A percentile compares a stretch with the other conserved stretches of the same genome.
Evolutionary conservation across 2,329 filamentous ascomycete genomes (phyloP).

Genomic region (Sordariomycetes sp.): DNA sequence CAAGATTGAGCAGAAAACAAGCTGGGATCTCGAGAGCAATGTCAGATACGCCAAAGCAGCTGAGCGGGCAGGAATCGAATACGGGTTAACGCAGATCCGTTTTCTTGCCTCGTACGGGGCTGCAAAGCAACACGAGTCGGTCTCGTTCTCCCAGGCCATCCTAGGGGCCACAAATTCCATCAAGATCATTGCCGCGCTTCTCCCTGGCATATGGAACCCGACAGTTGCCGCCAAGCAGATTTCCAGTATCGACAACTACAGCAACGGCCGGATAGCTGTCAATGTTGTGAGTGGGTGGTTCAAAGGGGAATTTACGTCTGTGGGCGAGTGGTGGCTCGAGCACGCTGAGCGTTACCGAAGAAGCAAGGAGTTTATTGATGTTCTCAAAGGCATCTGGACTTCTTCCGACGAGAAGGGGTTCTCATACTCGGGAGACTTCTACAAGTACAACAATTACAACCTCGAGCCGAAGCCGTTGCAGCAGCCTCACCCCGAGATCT

Average conservation of each 20-base stretch:
- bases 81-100: conserved; percentile 40
- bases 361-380: conserved; percentile 39
- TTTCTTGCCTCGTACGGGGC: conserved; percentile 42
- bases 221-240: conserved; percentile 43
- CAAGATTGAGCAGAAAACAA: conserved; percentile 39
- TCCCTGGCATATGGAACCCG: conserved; percentile 41
- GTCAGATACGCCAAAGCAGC: conserved; percentile 37
- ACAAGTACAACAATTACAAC: conserved; percentile 37
- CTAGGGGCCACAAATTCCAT: conserved; percentile 35
- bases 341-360: conserved; percentile 42
- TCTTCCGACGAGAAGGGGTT: too few species aligned
- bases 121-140: conserved; percentile 40
- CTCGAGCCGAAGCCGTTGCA: conserved; percentile 39
- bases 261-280: conserved; percentile 38
- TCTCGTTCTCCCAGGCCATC: conserved; percentile 40
- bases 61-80: conserved; percentile 39
- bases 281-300: conserved; percentile 47
- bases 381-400: too few species aligned
- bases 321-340: conserved; percentile 46
- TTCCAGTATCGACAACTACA: conserved; percentile 42
- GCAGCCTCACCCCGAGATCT: conserved; percentile 39
- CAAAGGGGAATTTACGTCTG: conserved; percentile 39
- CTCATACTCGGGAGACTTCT: too few species aligned
- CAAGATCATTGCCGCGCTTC: conserved; percentile 40
- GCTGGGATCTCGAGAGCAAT: conserved; percentile 38